phyloP scores from a whole-genome alignment of 306 rosid genomes.

The Prunus salicina region DNA sequence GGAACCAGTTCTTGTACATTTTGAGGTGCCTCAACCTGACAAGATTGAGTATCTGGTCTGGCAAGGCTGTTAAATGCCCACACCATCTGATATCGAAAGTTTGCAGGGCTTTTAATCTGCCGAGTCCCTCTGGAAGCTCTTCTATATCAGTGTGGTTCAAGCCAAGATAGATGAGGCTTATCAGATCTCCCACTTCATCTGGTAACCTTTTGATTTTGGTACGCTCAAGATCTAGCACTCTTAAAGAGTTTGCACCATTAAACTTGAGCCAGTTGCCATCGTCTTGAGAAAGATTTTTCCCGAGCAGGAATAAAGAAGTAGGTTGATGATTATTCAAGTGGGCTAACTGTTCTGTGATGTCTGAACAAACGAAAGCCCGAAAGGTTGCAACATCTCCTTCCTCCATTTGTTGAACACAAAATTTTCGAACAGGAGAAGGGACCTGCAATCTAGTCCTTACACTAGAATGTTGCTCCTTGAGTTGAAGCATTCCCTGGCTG shows the following conservation, averaged over 20 bases:
- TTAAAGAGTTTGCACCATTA: slow-evolving; percentile 5
- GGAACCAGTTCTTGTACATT: slow-evolving; percentile 12
- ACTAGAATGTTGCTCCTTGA: not conserved
- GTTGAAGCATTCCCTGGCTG: slow-evolving; percentile 16
- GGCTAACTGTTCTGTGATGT: not conserved
- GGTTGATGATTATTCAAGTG: not conserved
- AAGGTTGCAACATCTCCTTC: slow-evolving; percentile 11
- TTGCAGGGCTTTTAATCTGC: slow-evolving; percentile 15
- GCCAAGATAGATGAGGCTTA: slow-evolving; percentile 19
- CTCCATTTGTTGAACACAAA: slow-evolving; percentile 16
- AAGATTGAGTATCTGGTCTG: slow-evolving; percentile 11
- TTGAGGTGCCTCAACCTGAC: slow-evolving; percentile 27
- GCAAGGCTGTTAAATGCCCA: slow-evolving; percentile 8
- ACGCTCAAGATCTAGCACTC: slow-evolving; percentile 22
- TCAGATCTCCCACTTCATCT: slow-evolving; percentile 18
- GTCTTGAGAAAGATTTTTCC: slow-evolving; percentile 1
- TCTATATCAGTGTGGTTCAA: slow-evolving; percentile 18
- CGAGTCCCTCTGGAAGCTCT: slow-evolving; percentile 21
- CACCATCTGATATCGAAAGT: slow-evolving; percentile 29
- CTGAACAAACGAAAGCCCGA: slow-evolving; percentile 6
- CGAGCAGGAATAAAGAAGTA: slow-evolving; percentile 18
- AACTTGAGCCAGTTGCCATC: slow-evolving; percentile 7
- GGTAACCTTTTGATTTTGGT: slow-evolving; percentile 17
- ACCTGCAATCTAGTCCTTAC: slow-evolving; percentile 11
- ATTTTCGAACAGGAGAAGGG: not conserved